phyloP scores from a whole-genome alignment of 2,329 filamentous ascomycete species.

The Plenodomus biglobosus region DNA sequence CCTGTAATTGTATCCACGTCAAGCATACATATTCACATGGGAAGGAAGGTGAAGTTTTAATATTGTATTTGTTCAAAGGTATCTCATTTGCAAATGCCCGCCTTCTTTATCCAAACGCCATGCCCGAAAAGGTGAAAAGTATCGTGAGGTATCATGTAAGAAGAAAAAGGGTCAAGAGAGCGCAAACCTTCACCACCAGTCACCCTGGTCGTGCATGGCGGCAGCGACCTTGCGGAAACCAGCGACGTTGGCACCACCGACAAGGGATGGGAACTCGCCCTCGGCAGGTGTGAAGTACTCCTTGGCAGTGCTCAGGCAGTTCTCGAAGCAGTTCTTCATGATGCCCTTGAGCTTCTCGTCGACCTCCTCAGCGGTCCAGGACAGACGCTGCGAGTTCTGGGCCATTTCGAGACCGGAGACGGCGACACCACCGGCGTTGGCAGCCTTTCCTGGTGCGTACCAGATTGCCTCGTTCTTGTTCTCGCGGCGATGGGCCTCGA shows the following conservation, averaged over 20 bases:
- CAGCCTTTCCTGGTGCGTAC: conserved; percentile 95
- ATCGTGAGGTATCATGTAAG: conserved; percentile 33
- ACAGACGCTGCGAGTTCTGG: conserved; percentile 87
- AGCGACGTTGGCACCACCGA: conserved; percentile 94
- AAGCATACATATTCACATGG: too few relatives aligned
- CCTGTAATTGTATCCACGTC: too few relatives aligned
- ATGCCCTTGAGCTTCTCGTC: conserved; percentile 88
- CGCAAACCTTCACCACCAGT: conserved; percentile 68
- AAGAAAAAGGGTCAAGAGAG: neutral
- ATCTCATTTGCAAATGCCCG: conserved; percentile 19
- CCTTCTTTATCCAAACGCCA: conserved; percentile 14
- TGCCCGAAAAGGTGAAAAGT: conserved; percentile 16
- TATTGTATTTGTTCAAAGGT: conserved; percentile 16
- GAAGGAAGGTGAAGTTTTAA: too few relatives aligned
- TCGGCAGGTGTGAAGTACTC: conserved; percentile 78
- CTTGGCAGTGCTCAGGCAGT: conserved; percentile 85
- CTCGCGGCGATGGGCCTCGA: conserved; percentile 73
- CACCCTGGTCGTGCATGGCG: conserved; percentile 95
- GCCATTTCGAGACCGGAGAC: conserved; percentile 99
- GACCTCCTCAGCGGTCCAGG: conserved; percentile 87
- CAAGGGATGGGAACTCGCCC: conserved; percentile 83
- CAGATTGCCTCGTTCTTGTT: conserved; percentile 76
- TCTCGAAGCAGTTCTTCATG: conserved; percentile 92
- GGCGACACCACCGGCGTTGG: conserved; percentile 96
- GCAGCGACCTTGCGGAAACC: conserved; percentile 94